Percentiles rank a stretch among this genome's conserved stretches.
Evolutionary conservation across 345 rosid species (phyloP).

Genomic region (Linum tenue): DNA sequence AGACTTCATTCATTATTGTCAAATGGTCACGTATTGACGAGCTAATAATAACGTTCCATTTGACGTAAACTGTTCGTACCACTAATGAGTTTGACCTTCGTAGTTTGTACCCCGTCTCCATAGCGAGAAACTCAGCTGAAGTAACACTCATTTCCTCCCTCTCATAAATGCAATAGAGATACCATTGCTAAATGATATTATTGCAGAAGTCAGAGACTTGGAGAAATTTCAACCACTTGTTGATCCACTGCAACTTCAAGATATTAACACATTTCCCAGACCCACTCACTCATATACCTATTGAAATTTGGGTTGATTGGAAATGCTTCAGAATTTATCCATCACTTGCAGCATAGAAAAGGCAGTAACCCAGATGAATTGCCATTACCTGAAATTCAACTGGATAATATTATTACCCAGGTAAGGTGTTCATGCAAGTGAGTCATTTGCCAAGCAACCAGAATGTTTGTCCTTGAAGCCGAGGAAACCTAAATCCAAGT

Average conservation of each 20-base stretch:
- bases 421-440: constrained; percentile 12
- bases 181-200: too few species aligned
- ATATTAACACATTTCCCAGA: too few species aligned
- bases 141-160: constrained; percentile 8
- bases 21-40: too few species aligned
- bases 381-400: too few species aligned
- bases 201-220: too few species aligned
- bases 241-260: too few species aligned
- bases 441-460: constrained; percentile 25
- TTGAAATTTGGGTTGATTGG: neutral
- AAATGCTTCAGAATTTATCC: neutral
- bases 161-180: neutral
- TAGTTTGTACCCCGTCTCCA: constrained; percentile 53
- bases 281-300: neutral
- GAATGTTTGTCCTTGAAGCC: constrained; percentile 16
- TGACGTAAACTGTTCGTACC: constrained; percentile 27
- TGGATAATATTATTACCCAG: neutral
- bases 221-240: neutral
- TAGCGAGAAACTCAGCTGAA: constrained; percentile 2
- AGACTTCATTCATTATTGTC: neutral
- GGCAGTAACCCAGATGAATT: neutral
- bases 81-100: constrained; percentile 80
- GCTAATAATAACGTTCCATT: too few species aligned
- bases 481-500: constrained; percentile 16
- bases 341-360: neutral